Conservation (phyloP, 345 rosid species). For the Acer negundo region DNA sequence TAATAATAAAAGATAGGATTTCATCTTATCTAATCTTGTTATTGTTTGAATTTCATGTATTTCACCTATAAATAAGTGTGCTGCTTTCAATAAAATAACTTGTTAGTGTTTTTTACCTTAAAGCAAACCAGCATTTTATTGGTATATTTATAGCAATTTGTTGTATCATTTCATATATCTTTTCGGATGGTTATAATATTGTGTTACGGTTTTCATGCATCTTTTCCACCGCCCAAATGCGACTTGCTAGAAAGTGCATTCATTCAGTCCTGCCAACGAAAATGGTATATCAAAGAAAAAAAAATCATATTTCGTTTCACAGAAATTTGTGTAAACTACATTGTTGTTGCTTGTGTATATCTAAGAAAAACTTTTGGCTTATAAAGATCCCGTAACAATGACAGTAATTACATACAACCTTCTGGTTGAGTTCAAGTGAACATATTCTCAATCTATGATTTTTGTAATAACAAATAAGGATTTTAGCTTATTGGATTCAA, state of each 20-base stretch:
- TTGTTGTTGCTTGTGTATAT: conserved; percentile 6
- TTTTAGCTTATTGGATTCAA: conserved; percentile 28
- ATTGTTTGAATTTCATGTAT: too few relatives aligned
- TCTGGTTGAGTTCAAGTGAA: conserved; percentile 20
- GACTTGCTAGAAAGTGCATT: too few relatives aligned
- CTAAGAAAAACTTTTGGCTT: conserved; percentile 11
- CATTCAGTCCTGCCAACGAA: too few relatives aligned
- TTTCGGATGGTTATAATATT: too few relatives aligned
- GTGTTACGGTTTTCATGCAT: too few relatives aligned
- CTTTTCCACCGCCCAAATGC: too few relatives aligned
- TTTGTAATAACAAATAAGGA: conserved; percentile 9
- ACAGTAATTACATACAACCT: conserved; percentile 18
- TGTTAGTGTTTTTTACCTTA: too few relatives aligned
- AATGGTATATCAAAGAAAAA: background rate
- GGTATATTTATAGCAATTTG: background rate
- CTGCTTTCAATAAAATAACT: too few relatives aligned
- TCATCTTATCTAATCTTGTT: too few relatives aligned
- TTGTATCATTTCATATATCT: background rate
- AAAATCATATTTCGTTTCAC: background rate
- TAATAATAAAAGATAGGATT: too few relatives aligned
- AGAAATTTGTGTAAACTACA: background rate
- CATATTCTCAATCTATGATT: conserved; percentile 17
- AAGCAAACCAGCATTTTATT: too few relatives aligned
- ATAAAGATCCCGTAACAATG: conserved; percentile 2
- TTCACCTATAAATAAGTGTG: too few relatives aligned